phyloP scores from a whole-genome alignment of 2,329 filamentous ascomycete species.

The Chrysosporium keratinophilum region DNA sequence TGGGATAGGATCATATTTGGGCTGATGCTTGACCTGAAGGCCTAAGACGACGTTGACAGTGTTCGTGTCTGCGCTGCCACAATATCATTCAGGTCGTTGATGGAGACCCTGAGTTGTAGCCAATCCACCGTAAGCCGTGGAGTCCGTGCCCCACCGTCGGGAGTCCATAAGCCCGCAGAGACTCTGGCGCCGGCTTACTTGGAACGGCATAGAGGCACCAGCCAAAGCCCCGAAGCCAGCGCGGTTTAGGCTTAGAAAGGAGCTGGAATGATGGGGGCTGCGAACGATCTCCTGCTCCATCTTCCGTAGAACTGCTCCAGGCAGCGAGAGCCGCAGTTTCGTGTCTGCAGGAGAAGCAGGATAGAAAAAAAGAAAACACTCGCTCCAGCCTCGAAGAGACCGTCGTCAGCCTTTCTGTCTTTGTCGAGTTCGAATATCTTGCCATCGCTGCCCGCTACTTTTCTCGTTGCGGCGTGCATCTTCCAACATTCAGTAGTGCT shows the following conservation, averaged over 20 bases:
- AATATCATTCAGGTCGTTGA: not conserved
- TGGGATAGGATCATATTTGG: too few relatives aligned
- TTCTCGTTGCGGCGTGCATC: not conserved
- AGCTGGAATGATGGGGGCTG: not conserved
- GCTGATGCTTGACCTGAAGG: too few relatives aligned
- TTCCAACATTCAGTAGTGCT: not conserved
- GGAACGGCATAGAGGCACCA: not conserved
- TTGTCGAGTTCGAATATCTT: too few relatives aligned
- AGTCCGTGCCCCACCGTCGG: not conserved
- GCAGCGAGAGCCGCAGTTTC: conserved; percentile 6
- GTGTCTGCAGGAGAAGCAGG: not conserved
- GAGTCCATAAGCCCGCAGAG: not conserved
- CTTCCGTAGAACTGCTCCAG: not conserved
- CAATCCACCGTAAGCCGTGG: not conserved
- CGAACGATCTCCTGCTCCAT: not conserved
- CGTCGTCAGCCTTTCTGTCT: too few relatives aligned
- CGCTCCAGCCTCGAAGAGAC: not conserved
- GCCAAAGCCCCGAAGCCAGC: not conserved
- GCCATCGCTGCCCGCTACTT: not conserved
- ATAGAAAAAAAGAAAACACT: not conserved
- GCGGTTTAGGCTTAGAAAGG: not conserved
- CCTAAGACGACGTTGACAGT: not conserved
- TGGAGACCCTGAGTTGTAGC: not conserved
- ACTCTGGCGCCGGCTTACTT: not conserved
- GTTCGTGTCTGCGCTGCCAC: not conserved